Base-by-base conservation (phyloP, 305 asterid species). In the Fraxinus latifolia region DNA sequence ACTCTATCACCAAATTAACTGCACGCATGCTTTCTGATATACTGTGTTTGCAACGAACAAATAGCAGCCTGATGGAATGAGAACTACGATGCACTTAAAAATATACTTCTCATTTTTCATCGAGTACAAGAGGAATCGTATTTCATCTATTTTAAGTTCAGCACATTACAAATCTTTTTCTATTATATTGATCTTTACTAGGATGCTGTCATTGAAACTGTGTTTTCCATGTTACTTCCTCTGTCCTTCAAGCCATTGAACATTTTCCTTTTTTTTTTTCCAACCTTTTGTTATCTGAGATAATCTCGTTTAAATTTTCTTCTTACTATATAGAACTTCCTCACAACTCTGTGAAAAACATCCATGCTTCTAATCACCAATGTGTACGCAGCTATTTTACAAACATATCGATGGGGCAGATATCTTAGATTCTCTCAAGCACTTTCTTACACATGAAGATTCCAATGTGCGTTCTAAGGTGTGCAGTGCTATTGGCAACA, bases 401-500 rank as follows among this genome's bases (percentile, higher is more conserved):
- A 91, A 90, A 78, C 81, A 89, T 82, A 93, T 96, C 42, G 87
- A 90, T 82, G 92, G 93, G 68, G 99, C 98, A 15, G 94, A 91
- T 82, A 91, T 96, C 86, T 83, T 93, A 91, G 93, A 86, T 80
- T 90, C 90, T 78, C 91, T 96, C 87, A 95, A 90, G 88, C 88
- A 81, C 83, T 92, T 92, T 85, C 94, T 96, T 76, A 87, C 89
- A 37, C 96, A 96, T 78, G 97, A 93, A 85, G 99, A 96, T 87
- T 90, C 98, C 34, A 95, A 96, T 86, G 77, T 96, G 65, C 98
- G 98, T 75, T 91, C 98, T 70, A 95, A 95, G 90, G 87, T 98
- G 80, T 95, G 98, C 92, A 93, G 98, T 83, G 98, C 93, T 31
- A 84, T 96, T 76, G 99, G 99, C 85, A 96, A 96, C 87, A 93